A percentile compares a stretch with the other conserved stretches of the same genome.
phyloP scores from a whole-genome alignment of 495 filamentous ascomycete species.

The Neurospora intermedia region DNA sequence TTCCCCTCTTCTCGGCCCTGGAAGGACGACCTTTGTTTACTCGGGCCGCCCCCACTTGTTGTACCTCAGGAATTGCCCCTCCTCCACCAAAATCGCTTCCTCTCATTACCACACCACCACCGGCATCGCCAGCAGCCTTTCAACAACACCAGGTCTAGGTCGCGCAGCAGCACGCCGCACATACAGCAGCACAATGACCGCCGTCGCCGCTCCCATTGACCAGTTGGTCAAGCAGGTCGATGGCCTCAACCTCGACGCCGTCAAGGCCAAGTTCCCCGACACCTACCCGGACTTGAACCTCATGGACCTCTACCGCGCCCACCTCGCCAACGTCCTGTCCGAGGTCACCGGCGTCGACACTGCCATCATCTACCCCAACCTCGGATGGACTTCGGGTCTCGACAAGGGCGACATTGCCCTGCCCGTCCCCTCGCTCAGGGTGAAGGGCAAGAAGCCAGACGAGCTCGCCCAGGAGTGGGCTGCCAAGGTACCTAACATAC shows the following conservation, averaged over 20 bases:
- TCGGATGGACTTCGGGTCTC: conserved; percentile 72
- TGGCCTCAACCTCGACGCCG: conserved; percentile 26
- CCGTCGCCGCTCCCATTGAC: conserved; percentile 18
- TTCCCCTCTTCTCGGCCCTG: neutral
- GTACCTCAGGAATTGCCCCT: neutral
- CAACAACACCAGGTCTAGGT: neutral
- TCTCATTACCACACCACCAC: neutral
- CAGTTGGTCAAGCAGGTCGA: conserved; percentile 29
- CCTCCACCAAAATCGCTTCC: neutral
- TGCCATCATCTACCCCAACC: conserved; percentile 61
- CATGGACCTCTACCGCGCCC: conserved; percentile 77
- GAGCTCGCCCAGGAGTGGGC: conserved; percentile 62
- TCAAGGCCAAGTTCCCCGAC: conserved; percentile 38
- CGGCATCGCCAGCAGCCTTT: neutral
- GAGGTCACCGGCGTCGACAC: conserved; percentile 62
- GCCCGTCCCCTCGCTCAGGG: conserved; percentile 65
- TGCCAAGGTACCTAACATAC: conserved; percentile 39
- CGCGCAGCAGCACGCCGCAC: conserved; percentile 12
- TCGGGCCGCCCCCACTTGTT: neutral
- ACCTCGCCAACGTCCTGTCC: conserved; percentile 65
- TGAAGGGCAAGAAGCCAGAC: conserved; percentile 73
- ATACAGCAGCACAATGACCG: conserved; percentile 15
- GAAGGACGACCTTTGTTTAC: neutral
- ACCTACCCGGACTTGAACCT: conserved; percentile 66
- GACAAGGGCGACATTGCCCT: conserved; percentile 86